Conservation (phyloP, 164 flowering plant species). For the Aristolochia californica region DNA sequence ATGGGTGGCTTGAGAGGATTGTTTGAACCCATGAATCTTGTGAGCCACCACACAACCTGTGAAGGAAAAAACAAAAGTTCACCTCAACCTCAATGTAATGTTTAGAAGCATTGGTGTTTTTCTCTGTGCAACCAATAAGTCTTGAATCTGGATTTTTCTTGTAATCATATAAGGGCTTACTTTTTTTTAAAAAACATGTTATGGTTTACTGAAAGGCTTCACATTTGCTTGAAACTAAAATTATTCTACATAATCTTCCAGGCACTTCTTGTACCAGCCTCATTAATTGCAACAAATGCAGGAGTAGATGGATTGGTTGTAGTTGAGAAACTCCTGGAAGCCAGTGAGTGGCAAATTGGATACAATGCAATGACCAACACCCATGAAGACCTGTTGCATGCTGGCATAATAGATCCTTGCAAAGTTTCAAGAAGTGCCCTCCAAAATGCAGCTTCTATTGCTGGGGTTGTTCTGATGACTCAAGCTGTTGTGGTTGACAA, state of each 20-base stretch:
- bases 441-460: conserved; percentile 78
- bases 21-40: no score
- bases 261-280: conserved; percentile 86
- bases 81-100: no score
- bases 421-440: conserved; percentile 74
- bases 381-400: conserved; percentile 62
- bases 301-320: conserved; percentile 80
- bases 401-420: conserved; percentile 85
- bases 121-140: no score
- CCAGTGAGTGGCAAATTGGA: conserved; percentile 50
- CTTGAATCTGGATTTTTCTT: no score
- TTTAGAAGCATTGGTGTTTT: no score
- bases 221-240: no score
- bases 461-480: conserved; percentile 68
- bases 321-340: conserved; percentile 39
- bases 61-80: no score
- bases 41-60: no score
- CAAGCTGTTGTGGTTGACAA: conserved; percentile 80
- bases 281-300: conserved; percentile 68
- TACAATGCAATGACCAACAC: conserved; percentile 74
- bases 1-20: no score
- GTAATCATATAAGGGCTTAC: no score
- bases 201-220: no score
- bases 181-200: no score
- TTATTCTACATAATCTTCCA: conserved; percentile 12